Percentiles rank a stretch among this genome's conserved stretches.
Conservation (phyloP, 352 stramenopile genomes). For the Pythium guiyangense region DNA sequence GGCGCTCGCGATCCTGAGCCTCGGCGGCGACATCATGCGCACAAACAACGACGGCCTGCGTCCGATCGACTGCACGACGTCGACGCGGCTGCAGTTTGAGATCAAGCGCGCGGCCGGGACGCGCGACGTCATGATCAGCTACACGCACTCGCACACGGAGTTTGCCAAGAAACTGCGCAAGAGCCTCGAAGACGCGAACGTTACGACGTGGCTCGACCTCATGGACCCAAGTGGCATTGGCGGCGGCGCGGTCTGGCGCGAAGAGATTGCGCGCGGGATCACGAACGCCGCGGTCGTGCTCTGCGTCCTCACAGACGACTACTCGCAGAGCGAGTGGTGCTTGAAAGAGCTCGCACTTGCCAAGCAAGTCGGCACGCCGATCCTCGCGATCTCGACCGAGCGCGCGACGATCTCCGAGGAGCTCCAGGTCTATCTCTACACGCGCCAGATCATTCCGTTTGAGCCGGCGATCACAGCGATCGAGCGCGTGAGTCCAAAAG, state of each 20-base stretch:
- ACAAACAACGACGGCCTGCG: slow-evolving; percentile 64
- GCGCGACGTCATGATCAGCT: slow-evolving; percentile 87
- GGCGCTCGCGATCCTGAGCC: slow-evolving; percentile 49
- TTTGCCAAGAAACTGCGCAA: slow-evolving; percentile 70
- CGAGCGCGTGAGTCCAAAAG: slow-evolving; percentile 46
- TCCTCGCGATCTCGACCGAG: slow-evolving; percentile 67
- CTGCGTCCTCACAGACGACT: slow-evolving; percentile 72
- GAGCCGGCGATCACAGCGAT: slow-evolving; percentile 61
- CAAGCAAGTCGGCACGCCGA: slow-evolving; percentile 66
- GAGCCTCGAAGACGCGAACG: slow-evolving; percentile 61
- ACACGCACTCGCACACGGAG: slow-evolving; percentile 75
- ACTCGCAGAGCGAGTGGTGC: slow-evolving; percentile 28
- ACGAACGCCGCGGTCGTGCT: slow-evolving; percentile 67
- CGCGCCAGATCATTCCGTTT: slow-evolving; percentile 78
- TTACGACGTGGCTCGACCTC: slow-evolving; percentile 77
- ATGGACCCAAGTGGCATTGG: slow-evolving; percentile 83
- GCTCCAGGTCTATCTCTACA: slow-evolving; percentile 84
- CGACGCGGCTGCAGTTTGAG: slow-evolving; percentile 76
- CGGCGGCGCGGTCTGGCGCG: slow-evolving; percentile 73
- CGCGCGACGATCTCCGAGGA: slow-evolving; percentile 51
- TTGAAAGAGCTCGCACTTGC: slow-evolving; percentile 52
- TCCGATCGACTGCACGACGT: slow-evolving; percentile 80
- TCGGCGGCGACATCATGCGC: slow-evolving; percentile 56
- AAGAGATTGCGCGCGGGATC: slow-evolving; percentile 79
- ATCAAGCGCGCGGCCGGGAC: slow-evolving; percentile 74